These are phyloP conservation scores for Mrakia hoshinonis DNA, from an alignment of 768 basidiomycete genomes.

Conservation along the genomic window DNA sequence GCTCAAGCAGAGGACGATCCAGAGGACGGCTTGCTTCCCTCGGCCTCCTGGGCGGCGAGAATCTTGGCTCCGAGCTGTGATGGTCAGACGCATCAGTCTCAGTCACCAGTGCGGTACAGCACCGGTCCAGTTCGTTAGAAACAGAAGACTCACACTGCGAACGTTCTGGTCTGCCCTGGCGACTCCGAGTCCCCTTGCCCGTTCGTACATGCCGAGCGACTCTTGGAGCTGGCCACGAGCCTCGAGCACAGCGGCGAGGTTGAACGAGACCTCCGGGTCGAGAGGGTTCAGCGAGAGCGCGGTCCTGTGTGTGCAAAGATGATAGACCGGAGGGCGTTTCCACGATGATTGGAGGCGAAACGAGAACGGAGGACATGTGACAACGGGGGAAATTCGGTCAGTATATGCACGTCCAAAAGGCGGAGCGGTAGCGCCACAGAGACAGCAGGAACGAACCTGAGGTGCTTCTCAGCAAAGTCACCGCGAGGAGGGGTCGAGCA, in stretches of 20 bases:
- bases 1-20: no score
- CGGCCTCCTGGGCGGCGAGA: neutral
- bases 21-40: neutral
- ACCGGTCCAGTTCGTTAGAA: neutral
- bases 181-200: constrained; percentile 65
- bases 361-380: neutral
- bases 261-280: constrained; percentile 86
- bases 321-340: neutral
- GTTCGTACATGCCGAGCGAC: constrained; percentile 71
- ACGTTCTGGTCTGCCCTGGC: constrained; percentile 70
- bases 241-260: constrained; percentile 82
- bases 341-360: neutral
- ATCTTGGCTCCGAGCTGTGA: constrained; percentile 28
- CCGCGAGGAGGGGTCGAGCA: constrained; percentile 34
- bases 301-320: constrained; percentile 47
- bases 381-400: neutral
- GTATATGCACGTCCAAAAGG: neutral
- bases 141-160: constrained; percentile 54
- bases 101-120: no score
- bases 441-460: constrained; percentile 10
- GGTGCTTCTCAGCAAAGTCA: constrained; percentile 25
- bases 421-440: neutral
- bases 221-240: constrained; percentile 78
- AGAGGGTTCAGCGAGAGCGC: constrained; percentile 75
- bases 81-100: no score